phyloP scores from a whole-genome alignment of 371 early-diverging fungal genomes.

The Syncephalastrum racemosum region DNA sequence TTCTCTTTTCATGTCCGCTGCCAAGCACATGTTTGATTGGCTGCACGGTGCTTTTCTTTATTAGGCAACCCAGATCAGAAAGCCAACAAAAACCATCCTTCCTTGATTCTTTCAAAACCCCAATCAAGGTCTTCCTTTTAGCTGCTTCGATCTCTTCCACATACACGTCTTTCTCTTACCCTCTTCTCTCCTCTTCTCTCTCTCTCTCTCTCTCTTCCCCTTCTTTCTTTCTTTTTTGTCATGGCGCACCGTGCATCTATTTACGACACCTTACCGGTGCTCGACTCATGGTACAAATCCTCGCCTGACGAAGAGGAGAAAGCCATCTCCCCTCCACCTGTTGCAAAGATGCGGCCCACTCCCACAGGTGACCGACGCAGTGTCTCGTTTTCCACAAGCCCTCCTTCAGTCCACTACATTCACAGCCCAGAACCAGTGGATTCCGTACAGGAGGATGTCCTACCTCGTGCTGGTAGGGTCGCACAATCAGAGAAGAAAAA shows the following conservation, averaged over 20 bases:
- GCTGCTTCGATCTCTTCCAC: too few species aligned
- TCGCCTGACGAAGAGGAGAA: constrained; percentile 4
- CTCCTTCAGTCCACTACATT: constrained; percentile 32
- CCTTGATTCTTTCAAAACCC: too few species aligned
- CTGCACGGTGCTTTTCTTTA: too few species aligned
- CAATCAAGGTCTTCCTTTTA: too few species aligned
- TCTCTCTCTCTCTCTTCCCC: constrained; percentile 9
- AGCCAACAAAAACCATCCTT: too few species aligned
- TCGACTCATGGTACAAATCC: constrained; percentile 36
- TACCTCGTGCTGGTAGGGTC: constrained; percentile 7
- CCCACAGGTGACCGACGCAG: constrained; percentile 9
- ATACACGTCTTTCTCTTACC: too few species aligned
- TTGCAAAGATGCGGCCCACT: constrained; percentile 7
- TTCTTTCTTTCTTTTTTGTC: background rate
- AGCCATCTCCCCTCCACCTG: background rate
- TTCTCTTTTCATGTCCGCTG: too few species aligned
- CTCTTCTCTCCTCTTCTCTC: constrained; percentile 1
- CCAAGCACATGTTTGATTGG: too few species aligned
- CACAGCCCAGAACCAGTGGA: background rate
- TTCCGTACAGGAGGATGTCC: background rate
- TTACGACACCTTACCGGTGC: constrained; percentile 32
- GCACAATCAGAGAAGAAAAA: constrained; percentile 6
- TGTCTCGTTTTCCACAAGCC: constrained; percentile 35
- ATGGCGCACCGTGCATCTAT: constrained; percentile 17
- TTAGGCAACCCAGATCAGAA: too few species aligned